phyloP scores from a whole-genome alignment of 768 basidiomycete genomes.

The Mycena alexandri region DNA sequence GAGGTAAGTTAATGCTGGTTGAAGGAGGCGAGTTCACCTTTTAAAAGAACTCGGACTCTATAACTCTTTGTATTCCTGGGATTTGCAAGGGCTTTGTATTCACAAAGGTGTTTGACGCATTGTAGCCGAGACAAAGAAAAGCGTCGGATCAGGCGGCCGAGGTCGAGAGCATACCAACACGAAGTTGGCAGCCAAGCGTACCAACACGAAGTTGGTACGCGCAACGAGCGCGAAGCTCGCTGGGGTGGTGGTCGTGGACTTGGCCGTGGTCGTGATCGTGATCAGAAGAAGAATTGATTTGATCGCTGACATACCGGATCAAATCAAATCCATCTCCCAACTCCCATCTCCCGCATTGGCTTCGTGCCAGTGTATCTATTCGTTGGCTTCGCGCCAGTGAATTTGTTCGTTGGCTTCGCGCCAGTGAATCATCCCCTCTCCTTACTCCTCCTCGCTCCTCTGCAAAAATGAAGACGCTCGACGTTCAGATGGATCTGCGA shows the following conservation, averaged over 20 bases:
- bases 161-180: neutral
- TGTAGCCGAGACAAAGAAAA: too few species aligned
- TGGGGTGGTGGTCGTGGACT: too few species aligned
- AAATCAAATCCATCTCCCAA: too few species aligned
- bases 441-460: too few species aligned
- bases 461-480: constrained; percentile 1
- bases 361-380: constrained; percentile 14
- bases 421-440: constrained; percentile 1
- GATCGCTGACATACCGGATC: too few species aligned
- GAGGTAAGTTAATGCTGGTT: neutral
- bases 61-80: too few species aligned
- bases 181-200: neutral
- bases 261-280: too few species aligned
- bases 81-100: too few species aligned
- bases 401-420: constrained; percentile 11
- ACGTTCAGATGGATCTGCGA: neutral
- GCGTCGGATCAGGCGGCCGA: too few species aligned
- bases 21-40: neutral
- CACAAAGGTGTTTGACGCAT: too few species aligned
- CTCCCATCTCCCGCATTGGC: constrained; percentile 9
- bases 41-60: neutral
- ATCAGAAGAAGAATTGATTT: too few species aligned
- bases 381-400: constrained; percentile 25
- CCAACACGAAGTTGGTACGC: neutral
- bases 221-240: constrained; percentile 2